Percentiles rank a stretch among this genome's conserved stretches.
phyloP scores from a whole-genome alignment of 192 early-diverging fungal genomes.

The Dissophora ornata region DNA sequence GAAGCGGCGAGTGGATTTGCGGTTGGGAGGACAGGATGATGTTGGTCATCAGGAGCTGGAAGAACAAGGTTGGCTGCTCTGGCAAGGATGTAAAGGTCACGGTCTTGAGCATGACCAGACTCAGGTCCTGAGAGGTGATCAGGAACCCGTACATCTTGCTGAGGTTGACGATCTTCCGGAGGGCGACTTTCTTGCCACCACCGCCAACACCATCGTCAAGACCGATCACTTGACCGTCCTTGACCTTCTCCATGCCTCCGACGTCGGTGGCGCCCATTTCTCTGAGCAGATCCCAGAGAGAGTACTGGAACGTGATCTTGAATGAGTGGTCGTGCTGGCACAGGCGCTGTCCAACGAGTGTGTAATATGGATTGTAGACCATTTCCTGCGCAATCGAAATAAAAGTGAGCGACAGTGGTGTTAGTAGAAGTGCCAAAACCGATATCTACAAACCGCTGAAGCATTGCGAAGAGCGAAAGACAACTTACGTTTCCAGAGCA shows the following conservation, averaged over 20 bases:
- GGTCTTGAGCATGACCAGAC: constrained; percentile 82
- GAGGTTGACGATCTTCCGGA: constrained; percentile 82
- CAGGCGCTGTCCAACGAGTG: constrained; percentile 83
- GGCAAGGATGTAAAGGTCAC: constrained; percentile 80
- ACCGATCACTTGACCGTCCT: constrained; percentile 40
- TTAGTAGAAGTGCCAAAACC: no score
- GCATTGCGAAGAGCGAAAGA: no score
- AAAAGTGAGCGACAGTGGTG: no score
- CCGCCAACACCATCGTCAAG: constrained; percentile 49
- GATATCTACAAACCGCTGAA: no score
- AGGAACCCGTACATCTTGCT: constrained; percentile 91
- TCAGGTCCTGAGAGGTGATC: constrained; percentile 72
- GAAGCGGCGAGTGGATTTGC: constrained; percentile 52
- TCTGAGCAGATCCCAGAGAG: constrained; percentile 95
- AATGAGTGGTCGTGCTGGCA: constrained; percentile 82
- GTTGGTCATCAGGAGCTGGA: constrained; percentile 79
- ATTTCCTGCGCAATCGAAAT: constrained; percentile 68
- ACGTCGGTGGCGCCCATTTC: constrained; percentile 84
- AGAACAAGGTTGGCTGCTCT: constrained; percentile 69
- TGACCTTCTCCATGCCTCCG: constrained; percentile 71
- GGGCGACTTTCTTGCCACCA: constrained; percentile 58
- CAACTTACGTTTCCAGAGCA: constrained; percentile 81
- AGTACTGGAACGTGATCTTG: constrained; percentile 94
- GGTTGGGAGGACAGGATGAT: constrained; percentile 71
- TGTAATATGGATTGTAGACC: constrained; percentile 95